Conservation (phyloP, 169 alveolate species). For the Cryptosporidium canis region DNA sequence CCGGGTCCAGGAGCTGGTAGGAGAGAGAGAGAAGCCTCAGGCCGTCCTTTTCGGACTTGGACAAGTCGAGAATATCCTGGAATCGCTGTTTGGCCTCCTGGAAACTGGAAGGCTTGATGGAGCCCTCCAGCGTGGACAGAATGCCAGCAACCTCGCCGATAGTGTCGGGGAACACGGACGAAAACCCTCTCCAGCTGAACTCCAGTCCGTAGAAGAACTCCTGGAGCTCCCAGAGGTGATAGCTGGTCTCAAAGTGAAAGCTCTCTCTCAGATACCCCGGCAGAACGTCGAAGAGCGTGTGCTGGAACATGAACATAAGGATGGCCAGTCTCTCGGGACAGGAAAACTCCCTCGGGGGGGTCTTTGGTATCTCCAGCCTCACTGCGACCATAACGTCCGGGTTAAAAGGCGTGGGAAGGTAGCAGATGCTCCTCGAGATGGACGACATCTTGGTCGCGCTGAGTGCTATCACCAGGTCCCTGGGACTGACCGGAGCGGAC, state of each 20-base stretch:
- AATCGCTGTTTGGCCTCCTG: not conserved
- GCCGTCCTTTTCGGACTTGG: conserved; percentile 13
- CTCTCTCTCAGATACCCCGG: not conserved
- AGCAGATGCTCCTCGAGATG: conserved; percentile 10
- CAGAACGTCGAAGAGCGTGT: not conserved
- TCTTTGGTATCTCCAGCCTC: not conserved
- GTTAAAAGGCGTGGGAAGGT: conserved; percentile 11
- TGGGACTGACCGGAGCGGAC: not conserved
- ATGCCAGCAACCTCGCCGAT: not conserved
- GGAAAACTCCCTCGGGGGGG: conserved; percentile 10
- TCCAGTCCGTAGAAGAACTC: conserved; percentile 49
- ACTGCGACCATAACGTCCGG: not conserved
- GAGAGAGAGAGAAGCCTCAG: conserved; percentile 20
- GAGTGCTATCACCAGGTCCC: conserved; percentile 8
- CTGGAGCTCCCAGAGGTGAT: conserved; percentile 32
- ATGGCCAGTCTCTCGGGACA: not conserved
- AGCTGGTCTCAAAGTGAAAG: conserved; percentile 4
- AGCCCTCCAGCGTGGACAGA: not conserved
- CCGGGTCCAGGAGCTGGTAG: conserved; percentile 45
- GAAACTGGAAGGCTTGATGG: not conserved
- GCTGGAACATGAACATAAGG: conserved; percentile 7
- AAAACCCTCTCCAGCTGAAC: conserved; percentile 48
- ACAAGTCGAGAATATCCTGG: not conserved
- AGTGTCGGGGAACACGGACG: conserved; percentile 36
- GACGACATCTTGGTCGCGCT: not conserved